Conservation (phyloP, 208 protist genomes). For the Trypanosoma boissoni region DNA sequence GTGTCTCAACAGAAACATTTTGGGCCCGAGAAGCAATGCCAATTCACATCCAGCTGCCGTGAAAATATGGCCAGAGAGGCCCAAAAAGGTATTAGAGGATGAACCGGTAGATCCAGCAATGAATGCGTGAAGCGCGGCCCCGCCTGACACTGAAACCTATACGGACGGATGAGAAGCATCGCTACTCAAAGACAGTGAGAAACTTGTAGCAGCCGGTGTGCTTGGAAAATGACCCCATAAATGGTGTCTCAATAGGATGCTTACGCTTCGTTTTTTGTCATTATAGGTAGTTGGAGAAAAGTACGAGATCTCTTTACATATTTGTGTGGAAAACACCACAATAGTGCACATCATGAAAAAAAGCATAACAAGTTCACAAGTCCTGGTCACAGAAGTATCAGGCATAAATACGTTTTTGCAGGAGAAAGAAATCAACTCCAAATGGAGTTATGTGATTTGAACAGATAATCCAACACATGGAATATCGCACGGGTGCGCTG, state of each 20-base stretch:
- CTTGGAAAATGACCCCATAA: not conserved
- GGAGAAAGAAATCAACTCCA: not conserved
- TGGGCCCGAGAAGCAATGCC: not conserved
- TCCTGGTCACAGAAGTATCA: not conserved
- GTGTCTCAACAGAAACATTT: not conserved
- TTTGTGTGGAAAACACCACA: conserved; percentile 6
- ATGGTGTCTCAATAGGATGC: not conserved
- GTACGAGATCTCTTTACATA: not conserved
- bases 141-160: not conserved
- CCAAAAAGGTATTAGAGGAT: not conserved
- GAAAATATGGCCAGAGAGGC: not conserved
- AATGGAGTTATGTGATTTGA: not conserved
- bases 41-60: not conserved
- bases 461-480: not conserved
- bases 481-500: not conserved
- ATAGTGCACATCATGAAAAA: conserved; percentile 12
- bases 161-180: not conserved
- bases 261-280: not conserved
- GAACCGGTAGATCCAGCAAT: not conserved
- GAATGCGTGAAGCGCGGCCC: not conserved
- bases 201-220: not conserved
- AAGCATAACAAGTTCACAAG: conserved; percentile 1
- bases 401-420: not conserved
- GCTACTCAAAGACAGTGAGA: not conserved
- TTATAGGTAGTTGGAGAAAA: not conserved